Evolutionary conservation across 2,329 filamentous ascomycete genomes (phyloP).

Genomic region (Trichoderma sp.): DNA sequence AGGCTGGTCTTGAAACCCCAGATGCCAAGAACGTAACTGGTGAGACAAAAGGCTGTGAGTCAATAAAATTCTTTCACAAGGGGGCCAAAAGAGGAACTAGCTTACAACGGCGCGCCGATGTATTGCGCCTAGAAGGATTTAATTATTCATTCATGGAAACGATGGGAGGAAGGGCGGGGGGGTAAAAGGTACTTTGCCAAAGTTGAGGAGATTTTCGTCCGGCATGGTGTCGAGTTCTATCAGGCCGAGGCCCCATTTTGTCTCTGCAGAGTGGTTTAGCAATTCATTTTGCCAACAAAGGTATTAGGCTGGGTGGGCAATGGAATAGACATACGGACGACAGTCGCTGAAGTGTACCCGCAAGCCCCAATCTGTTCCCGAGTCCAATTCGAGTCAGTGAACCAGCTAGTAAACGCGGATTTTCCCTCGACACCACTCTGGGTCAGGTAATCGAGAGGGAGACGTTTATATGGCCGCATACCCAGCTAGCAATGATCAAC

Average conservation of each 20-base stretch:
- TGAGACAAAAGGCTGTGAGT: not conserved
- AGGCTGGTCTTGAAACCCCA: constrained; percentile 47
- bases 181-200: constrained; percentile 31
- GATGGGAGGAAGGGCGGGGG: not conserved
- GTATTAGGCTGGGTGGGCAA: not conserved
- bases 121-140: constrained; percentile 34
- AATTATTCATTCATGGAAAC: not conserved
- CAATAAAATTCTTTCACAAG: not conserved
- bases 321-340: constrained; percentile 33
- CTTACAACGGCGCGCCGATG: constrained; percentile 42
- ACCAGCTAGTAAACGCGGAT: not conserved
- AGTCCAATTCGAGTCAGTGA: not conserved
- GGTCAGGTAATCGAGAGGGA: not conserved
- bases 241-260: constrained; percentile 43
- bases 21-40: constrained; percentile 41
- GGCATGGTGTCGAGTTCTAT: constrained; percentile 37
- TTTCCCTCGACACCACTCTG: not conserved
- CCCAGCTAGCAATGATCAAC: constrained; percentile 27
- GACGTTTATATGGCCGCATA: constrained; percentile 21
- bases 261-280: constrained; percentile 31
- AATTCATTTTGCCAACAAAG: not conserved
- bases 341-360: constrained; percentile 35
- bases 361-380: constrained; percentile 30
- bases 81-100: not conserved
- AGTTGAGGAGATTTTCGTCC: constrained; percentile 35